Conservation (phyloP, 495 filamentous ascomycete genomes). For the Xylaria curta region DNA sequence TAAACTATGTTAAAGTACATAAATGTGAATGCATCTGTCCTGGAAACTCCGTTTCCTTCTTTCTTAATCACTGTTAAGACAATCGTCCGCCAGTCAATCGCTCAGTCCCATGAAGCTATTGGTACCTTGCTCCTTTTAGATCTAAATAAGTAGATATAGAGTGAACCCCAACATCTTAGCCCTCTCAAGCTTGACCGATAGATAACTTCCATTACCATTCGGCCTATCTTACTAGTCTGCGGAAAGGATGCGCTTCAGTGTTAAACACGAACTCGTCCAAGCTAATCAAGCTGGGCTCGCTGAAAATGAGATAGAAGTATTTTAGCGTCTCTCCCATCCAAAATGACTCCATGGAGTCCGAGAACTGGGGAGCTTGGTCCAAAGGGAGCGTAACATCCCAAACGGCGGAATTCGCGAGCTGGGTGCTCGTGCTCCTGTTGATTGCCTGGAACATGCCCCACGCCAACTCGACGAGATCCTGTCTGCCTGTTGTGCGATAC, state of each 20-base stretch:
- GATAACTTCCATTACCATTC: neutral
- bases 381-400: conserved; percentile 42
- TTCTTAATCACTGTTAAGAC: neutral
- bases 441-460: conserved; percentile 80
- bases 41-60: neutral
- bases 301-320: conserved; percentile 85
- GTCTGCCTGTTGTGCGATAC: conserved; percentile 76
- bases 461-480: conserved; percentile 68
- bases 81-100: neutral
- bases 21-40: neutral
- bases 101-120: neutral
- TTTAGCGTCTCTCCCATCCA: conserved; percentile 75
- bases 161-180: neutral
- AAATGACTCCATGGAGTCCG: conserved; percentile 57
- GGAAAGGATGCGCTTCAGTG: conserved; percentile 77
- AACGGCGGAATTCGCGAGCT: conserved; percentile 60
- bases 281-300: conserved; percentile 68
- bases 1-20: too few relatives aligned
- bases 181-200: neutral
- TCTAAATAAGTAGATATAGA: neutral
- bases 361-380: conserved; percentile 30
- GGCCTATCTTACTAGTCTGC: neutral
- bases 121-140: neutral
- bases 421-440: conserved; percentile 63
- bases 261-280: conserved; percentile 62